These are phyloP conservation scores for Prinsepia uniflora DNA, from an alignment of 306 rosid genomes.

Conservation along the genomic window DNA sequence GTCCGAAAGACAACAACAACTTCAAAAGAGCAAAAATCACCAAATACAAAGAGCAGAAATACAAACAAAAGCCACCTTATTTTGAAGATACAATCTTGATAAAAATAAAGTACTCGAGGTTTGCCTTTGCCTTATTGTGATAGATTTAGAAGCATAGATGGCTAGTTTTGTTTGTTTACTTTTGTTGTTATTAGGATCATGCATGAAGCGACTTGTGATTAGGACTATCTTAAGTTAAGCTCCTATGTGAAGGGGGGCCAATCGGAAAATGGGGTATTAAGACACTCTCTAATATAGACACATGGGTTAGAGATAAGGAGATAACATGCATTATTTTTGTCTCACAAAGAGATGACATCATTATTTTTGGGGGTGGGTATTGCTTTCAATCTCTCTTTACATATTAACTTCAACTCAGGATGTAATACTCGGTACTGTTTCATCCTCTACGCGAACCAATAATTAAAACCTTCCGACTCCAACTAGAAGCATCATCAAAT, in stretches of 20 bases:
- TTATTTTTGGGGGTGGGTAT: background rate
- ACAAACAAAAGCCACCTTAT: too few relatives aligned
- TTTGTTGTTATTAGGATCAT: background rate
- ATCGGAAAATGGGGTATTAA: background rate
- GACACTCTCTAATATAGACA: background rate
- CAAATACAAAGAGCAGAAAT: too few relatives aligned
- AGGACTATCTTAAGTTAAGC: background rate
- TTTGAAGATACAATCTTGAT: too few relatives aligned
- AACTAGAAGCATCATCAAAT: too few relatives aligned
- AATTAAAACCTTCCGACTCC: too few relatives aligned
- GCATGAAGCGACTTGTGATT: slow-evolving; percentile 8
- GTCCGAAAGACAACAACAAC: too few relatives aligned
- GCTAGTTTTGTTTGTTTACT: background rate
- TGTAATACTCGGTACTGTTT: too few relatives aligned
- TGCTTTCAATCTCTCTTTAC: background rate
- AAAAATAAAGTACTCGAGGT: too few relatives aligned
- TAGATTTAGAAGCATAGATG: background rate
- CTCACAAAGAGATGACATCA: slow-evolving; percentile 9
- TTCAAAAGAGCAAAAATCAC: too few relatives aligned
- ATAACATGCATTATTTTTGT: background rate
- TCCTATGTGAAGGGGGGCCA: background rate
- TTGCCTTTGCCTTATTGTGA: background rate
- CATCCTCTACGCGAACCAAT: too few relatives aligned
- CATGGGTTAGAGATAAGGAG: background rate
- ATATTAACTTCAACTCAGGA: background rate